Percentiles rank a stretch among this genome's conserved stretches.
Conservation (phyloP, 495 filamentous ascomycete species). For the Hypomontagnella monticulosa region DNA sequence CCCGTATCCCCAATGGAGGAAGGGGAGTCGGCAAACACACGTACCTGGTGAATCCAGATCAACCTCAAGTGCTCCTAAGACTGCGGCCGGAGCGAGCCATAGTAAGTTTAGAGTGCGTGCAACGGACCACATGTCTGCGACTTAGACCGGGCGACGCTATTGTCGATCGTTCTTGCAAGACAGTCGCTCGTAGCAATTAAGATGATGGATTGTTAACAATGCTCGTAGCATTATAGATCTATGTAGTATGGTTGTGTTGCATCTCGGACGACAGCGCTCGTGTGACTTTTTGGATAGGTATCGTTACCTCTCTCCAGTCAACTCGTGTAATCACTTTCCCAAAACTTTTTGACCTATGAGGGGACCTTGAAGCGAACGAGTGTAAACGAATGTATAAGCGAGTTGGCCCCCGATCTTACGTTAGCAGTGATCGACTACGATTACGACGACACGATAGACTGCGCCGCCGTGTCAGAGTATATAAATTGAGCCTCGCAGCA, state of each 20-base stretch:
- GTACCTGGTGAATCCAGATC: slow-evolving; percentile 40
- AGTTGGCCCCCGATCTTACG: slow-evolving; percentile 1
- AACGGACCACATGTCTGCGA: slow-evolving; percentile 24
- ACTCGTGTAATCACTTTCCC: neutral
- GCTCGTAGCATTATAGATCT: slow-evolving; percentile 22
- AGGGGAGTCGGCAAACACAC: neutral
- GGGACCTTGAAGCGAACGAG: neutral
- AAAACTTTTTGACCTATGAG: neutral
- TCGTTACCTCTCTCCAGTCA: neutral
- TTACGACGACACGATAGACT: neutral
- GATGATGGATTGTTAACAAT: slow-evolving; percentile 3
- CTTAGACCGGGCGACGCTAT: neutral
- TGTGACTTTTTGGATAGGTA: neutral
- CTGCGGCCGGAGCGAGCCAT: slow-evolving; percentile 41
- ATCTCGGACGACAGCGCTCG: slow-evolving; percentile 3
- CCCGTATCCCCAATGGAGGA: too few species aligned
- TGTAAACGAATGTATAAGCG: neutral
- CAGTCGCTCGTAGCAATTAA: neutral
- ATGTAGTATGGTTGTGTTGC: slow-evolving; percentile 15
- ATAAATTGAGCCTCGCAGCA: slow-evolving; percentile 9
- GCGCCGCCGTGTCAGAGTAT: neutral
- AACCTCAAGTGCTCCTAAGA: slow-evolving; percentile 43
- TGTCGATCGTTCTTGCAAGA: slow-evolving; percentile 7
- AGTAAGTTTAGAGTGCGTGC: slow-evolving; percentile 24
- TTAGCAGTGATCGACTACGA: slow-evolving; percentile 8